These are phyloP conservation scores for Thermothelomyces thermophilus DNA, from an alignment of 2,329 filamentous ascomycete species.

Conservation along the genomic window DNA sequence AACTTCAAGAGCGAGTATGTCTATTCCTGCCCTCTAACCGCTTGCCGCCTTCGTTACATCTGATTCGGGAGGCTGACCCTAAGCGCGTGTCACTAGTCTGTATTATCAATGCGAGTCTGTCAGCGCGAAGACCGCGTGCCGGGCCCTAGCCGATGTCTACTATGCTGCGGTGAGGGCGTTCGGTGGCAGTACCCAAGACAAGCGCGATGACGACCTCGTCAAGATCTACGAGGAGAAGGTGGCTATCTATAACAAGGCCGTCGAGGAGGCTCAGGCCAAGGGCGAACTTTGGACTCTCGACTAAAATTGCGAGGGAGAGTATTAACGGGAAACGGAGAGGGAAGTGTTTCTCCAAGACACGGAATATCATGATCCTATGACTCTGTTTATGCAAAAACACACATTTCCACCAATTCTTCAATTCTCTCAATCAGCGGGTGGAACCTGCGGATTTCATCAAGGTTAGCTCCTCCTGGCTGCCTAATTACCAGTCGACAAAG, in stretches of 20 bases:
- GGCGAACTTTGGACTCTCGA: conserved; percentile 26
- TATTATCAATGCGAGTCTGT: conserved; percentile 32
- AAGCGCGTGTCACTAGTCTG: conserved; percentile 28
- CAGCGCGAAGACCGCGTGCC: conserved; percentile 26
- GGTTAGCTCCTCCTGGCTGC: too few species aligned
- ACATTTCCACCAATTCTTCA: too few species aligned
- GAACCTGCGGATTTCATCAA: too few species aligned
- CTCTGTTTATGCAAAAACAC: too few species aligned
- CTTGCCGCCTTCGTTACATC: neutral
- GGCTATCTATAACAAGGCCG: conserved; percentile 31
- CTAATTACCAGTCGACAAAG: conserved; percentile 22
- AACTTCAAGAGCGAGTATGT: conserved; percentile 43
- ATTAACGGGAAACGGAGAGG: too few species aligned
- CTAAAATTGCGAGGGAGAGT: too few species aligned
- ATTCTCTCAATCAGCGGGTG: too few species aligned
- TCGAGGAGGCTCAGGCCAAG: conserved; percentile 31
- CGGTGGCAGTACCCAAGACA: conserved; percentile 30
- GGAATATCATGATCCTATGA: too few species aligned
- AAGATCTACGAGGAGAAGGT: conserved; percentile 32
- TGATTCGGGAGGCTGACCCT: neutral
- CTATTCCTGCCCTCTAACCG: neutral
- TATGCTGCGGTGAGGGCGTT: conserved; percentile 34
- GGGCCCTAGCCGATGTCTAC: conserved; percentile 35
- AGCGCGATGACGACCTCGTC: conserved; percentile 27
- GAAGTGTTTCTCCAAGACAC: too few species aligned